Evolutionary conservation across 169 alveolate genomes (phyloP).

Genomic region (Plasmodium inui): DNA sequence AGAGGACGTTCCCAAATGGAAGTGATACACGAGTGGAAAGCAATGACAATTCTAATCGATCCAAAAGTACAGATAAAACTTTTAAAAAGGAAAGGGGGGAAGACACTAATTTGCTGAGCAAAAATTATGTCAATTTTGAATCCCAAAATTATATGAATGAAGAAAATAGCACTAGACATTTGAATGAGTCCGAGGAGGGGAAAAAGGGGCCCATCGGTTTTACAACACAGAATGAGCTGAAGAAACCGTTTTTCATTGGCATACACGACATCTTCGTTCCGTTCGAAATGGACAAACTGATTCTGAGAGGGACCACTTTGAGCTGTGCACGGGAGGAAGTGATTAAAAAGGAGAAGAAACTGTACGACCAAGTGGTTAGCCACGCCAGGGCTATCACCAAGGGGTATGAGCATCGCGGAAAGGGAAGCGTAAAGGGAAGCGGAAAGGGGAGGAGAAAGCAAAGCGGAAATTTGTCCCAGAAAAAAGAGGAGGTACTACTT

Average conservation of each 20-base stretch:
- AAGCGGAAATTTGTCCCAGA: not conserved
- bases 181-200: slow-evolving; percentile 4
- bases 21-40: slow-evolving; percentile 10
- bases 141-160: slow-evolving; percentile 14
- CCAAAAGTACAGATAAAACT: slow-evolving; percentile 42
- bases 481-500: not conserved
- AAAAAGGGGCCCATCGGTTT: not conserved
- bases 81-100: slow-evolving; percentile 52
- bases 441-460: not conserved
- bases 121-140: slow-evolving; percentile 12
- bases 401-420: not conserved
- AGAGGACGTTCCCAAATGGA: not conserved
- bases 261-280: slow-evolving; percentile 58
- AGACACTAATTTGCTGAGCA: not conserved
- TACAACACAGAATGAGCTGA: slow-evolving; percentile 32
- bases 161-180: slow-evolving; percentile 17
- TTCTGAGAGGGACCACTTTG: slow-evolving; percentile 7
- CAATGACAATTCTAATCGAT: slow-evolving; percentile 17
- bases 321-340: slow-evolving; percentile 5
- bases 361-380: slow-evolving; percentile 8
- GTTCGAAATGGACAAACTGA: slow-evolving; percentile 55
- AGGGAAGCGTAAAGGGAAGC: not conserved
- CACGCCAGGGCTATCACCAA: not conserved
- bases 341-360: slow-evolving; percentile 5
- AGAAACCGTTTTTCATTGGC: slow-evolving; percentile 60